These are phyloP conservation scores for Nakazawaea pomicola DNA, from an alignment of 805 yeast genomes.

Conservation along the genomic window DNA sequence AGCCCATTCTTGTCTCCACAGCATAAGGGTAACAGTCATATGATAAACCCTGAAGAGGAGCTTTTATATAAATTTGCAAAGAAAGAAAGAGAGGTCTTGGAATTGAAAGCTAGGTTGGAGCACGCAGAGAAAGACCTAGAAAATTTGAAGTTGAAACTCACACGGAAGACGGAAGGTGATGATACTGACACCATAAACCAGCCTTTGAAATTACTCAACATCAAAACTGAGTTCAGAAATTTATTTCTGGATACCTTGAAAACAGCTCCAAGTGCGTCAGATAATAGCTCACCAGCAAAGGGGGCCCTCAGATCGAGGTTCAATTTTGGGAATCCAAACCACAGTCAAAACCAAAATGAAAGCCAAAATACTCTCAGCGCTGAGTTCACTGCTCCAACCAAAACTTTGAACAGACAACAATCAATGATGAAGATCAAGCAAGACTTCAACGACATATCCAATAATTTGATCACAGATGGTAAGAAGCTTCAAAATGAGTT, in stretches of 20 bases:
- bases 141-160: conserved; percentile 23
- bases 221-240: conserved; percentile 7
- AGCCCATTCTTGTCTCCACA: conserved; percentile 11
- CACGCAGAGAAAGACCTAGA: conserved; percentile 33
- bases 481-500: conserved; percentile 20
- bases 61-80: conserved; percentile 37
- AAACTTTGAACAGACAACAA: conserved; percentile 4
- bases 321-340: no score
- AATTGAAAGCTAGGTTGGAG: conserved; percentile 40
- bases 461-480: conserved; percentile 18
- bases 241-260: conserved; percentile 7
- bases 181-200: no score
- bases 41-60: conserved; percentile 12
- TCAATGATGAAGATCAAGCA: conserved; percentile 12
- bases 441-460: conserved; percentile 19
- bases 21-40: conserved; percentile 1
- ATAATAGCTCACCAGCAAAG: no score
- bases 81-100: conserved; percentile 49
- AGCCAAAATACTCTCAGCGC: no score
- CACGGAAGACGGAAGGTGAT: not conserved
- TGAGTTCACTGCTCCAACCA: no score
- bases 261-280: no score
- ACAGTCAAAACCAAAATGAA: no score
- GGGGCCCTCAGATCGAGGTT: no score
- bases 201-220: no score